These are phyloP conservation scores for Gautieria morchelliformis DNA, from an alignment of 768 basidiomycete genomes.

Conservation along the genomic window DNA sequence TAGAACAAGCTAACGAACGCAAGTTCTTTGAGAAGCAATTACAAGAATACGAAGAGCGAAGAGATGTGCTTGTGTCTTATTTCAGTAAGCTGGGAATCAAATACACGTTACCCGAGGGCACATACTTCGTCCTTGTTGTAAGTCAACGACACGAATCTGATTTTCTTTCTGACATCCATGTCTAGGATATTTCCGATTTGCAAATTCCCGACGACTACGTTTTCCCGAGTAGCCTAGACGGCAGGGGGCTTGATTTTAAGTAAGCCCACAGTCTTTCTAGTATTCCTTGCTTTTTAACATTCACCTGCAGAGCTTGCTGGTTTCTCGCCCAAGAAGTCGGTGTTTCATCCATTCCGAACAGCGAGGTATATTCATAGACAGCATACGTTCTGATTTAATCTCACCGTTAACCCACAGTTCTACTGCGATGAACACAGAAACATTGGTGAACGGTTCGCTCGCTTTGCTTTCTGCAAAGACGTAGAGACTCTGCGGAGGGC, in stretches of 20 bases:
- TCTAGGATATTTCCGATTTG: conserved; percentile 65
- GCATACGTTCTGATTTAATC: neutral
- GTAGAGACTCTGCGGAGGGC: conserved; percentile 72
- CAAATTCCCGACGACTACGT: conserved; percentile 78
- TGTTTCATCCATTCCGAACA: conserved; percentile 89
- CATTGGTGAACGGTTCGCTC: conserved; percentile 79
- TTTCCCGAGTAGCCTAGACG: conserved; percentile 66
- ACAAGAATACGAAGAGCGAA: conserved; percentile 71
- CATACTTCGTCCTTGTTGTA: conserved; percentile 84
- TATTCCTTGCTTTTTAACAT: neutral
- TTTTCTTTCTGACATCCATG: conserved; percentile 1
- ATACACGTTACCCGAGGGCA: conserved; percentile 84
- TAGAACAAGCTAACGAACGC: conserved; percentile 67
- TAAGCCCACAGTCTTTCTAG: conserved; percentile 21
- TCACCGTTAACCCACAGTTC: conserved; percentile 44
- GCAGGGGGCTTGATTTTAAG: conserved; percentile 84
- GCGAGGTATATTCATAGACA: conserved; percentile 56
- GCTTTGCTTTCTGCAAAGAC: conserved; percentile 97
- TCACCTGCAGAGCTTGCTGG: conserved; percentile 69
- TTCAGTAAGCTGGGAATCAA: conserved; percentile 77
- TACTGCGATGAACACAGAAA: conserved; percentile 80
- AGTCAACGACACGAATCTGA: conserved; percentile 14
- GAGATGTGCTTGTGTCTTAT: conserved; percentile 61
- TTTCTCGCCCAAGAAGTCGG: conserved; percentile 86
- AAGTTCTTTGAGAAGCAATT: conserved; percentile 72